phyloP scores from a whole-genome alignment of 768 basidiomycete species.

The Cyathus striatus region DNA sequence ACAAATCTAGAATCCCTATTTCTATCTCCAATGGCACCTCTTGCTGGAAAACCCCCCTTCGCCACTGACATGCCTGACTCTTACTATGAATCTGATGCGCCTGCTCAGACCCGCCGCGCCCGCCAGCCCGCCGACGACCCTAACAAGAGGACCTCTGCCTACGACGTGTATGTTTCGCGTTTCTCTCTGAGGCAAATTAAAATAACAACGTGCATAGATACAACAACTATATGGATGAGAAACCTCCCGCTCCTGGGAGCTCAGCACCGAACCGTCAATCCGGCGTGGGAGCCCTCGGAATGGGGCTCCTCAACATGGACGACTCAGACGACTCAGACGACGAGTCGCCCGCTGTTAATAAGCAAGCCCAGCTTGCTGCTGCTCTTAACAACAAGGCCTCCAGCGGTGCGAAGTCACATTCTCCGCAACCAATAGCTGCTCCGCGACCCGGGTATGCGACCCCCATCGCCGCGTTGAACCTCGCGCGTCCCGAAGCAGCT shows the following conservation, averaged over 20 bases:
- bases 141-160: constrained; percentile 55
- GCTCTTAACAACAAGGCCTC: constrained; percentile 12
- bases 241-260: constrained; percentile 20
- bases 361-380: constrained; percentile 31
- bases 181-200: constrained; percentile 1
- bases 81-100: constrained; percentile 43
- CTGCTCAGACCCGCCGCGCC: constrained; percentile 36
- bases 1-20: too few species aligned
- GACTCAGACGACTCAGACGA: constrained; percentile 24
- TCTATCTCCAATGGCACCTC: constrained; percentile 29
- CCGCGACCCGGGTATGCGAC: constrained; percentile 74
- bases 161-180: constrained; percentile 54
- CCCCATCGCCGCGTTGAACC: constrained; percentile 59
- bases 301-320: constrained; percentile 18
- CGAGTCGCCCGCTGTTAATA: constrained; percentile 20
- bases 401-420: constrained; percentile 10
- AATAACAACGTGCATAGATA: constrained; percentile 40
- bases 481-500: constrained; percentile 42
- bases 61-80: constrained; percentile 67
- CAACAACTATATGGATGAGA: constrained; percentile 58
- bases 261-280: constrained; percentile 38
- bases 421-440: constrained; percentile 48
- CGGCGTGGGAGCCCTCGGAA: constrained; percentile 48
- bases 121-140: constrained; percentile 43
- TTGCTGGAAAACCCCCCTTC: constrained; percentile 61